These are phyloP conservation scores for Yarrowia osloensis DNA, from an alignment of 805 yeast species.

Conservation along the genomic window DNA sequence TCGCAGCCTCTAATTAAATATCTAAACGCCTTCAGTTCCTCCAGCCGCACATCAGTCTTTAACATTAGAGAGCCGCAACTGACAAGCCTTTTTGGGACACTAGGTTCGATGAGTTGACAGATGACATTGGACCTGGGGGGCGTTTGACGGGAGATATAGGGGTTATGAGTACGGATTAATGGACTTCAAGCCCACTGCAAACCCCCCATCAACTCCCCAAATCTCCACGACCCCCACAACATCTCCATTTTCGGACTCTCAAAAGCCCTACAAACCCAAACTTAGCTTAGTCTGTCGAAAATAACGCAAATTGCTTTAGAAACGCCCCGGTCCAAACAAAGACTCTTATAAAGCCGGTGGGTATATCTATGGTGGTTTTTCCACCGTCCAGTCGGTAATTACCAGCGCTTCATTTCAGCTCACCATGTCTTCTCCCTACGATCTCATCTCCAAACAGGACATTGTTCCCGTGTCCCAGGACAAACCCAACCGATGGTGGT, in stretches of 20 bases:
- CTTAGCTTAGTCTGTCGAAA: constrained; percentile 5
- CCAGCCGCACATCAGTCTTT: constrained; percentile 11
- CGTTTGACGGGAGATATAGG: background rate
- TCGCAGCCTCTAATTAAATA: background rate
- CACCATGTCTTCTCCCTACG: constrained; percentile 16
- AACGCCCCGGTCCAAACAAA: constrained; percentile 15
- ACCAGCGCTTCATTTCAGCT: too few species aligned
- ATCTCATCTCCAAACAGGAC: constrained; percentile 21
- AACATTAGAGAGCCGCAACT: constrained; percentile 3
- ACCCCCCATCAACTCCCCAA: too few species aligned
- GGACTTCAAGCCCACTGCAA: too few species aligned
- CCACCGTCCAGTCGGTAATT: background rate
- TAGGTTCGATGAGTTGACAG: constrained; percentile 14
- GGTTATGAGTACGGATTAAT: too few species aligned
- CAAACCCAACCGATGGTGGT: constrained; percentile 16
- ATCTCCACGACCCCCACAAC: too few species aligned
- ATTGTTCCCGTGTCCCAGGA: constrained; percentile 9
- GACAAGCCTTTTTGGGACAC: constrained; percentile 11
- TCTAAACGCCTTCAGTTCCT: constrained; percentile 3
- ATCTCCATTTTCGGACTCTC: background rate
- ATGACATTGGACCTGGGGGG: background rate
- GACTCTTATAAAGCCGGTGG: constrained; percentile 9
- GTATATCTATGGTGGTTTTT: background rate
- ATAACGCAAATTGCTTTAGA: constrained; percentile 28
- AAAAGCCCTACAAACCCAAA: background rate